phyloP scores from a whole-genome alignment of 164 flowering plant genomes.

The Euptelea pleiosperma region DNA sequence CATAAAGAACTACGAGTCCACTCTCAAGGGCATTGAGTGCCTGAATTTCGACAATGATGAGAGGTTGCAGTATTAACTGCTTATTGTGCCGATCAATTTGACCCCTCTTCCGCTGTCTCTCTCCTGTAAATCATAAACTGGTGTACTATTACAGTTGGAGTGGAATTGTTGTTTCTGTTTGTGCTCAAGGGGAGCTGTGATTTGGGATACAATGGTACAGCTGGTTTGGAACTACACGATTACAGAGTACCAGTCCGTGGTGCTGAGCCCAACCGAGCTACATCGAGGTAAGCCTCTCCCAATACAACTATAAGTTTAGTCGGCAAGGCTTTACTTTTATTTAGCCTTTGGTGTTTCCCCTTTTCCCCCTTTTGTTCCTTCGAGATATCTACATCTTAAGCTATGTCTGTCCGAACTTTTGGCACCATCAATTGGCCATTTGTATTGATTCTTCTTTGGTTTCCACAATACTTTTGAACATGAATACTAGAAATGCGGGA shows the following conservation, averaged over 20 bases:
- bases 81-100: constrained; percentile 16
- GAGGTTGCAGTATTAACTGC: constrained; percentile 43
- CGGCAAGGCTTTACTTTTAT: no score
- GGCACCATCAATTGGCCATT: neutral
- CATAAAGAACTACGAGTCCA: constrained; percentile 57
- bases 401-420: no score
- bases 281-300: neutral
- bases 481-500: no score
- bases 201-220: neutral
- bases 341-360: neutral
- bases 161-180: constrained; percentile 1
- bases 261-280: neutral
- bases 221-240: neutral
- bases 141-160: constrained; percentile 15
- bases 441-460: neutral
- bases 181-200: constrained; percentile 12
- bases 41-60: constrained; percentile 69
- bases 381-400: neutral
- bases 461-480: no score
- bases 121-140: constrained; percentile 25
- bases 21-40: constrained; percentile 74
- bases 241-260: neutral
- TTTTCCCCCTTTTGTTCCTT: neutral
- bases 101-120: neutral
- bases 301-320: neutral